Percentiles rank a stretch among this genome's conserved stretches.
Conservation (phyloP, 169 alveolate species). For the Cystoisospora suis region DNA sequence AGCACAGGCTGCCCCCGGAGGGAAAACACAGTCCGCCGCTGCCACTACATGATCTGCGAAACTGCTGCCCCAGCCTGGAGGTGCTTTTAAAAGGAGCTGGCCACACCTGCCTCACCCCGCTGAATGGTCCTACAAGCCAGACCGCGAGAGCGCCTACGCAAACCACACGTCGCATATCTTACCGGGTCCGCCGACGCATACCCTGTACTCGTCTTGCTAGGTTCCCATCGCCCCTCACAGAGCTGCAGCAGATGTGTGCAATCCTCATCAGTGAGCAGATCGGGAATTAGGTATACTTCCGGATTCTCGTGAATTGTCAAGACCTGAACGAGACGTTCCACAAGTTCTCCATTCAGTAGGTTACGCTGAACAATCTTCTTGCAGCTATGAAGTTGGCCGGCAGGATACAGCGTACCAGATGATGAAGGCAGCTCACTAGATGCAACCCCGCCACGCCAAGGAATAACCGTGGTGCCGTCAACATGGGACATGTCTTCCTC, state of each 20-base stretch:
- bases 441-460: no score
- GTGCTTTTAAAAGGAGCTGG: no score
- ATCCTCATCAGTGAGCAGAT: conserved; percentile 42
- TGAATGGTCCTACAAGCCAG: no score
- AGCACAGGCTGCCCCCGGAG: no score
- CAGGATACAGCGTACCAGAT: background rate
- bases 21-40: no score
- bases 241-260: conserved; percentile 53
- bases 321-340: conserved; percentile 25
- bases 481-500: no score
- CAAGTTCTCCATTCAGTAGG: background rate
- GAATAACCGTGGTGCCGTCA: no score
- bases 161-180: background rate
- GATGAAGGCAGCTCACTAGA: no score
- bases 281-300: conserved; percentile 38
- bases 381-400: background rate
- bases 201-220: conserved; percentile 63
- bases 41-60: no score
- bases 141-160: no score
- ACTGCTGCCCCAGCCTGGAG: no score
- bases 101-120: no score
- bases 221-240: conserved; percentile 55
- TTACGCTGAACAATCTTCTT: background rate
- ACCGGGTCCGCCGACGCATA: conserved; percentile 54
- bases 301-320: conserved; percentile 50